Base-by-base conservation (phyloP, 495 filamentous ascomycete species). In the Penicillium antarcticum region DNA sequence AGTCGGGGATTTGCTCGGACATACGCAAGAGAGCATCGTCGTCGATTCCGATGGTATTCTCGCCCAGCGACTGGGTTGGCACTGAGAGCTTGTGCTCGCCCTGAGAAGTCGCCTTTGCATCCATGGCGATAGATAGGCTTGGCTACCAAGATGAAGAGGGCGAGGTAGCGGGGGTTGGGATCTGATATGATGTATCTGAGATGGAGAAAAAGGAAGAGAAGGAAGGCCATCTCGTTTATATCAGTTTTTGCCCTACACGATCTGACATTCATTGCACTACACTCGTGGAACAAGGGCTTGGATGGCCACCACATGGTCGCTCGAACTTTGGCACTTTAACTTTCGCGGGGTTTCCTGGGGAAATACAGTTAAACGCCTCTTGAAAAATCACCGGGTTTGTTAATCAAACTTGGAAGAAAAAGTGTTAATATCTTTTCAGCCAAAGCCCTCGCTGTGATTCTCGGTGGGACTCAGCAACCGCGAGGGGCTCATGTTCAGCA, bases 1-100 rank as follows among this genome's bases (percentile, higher is more conserved):
- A 57, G 13, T 57, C 42, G 3, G 54, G 54, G 19, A 57, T 48
- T 18, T 48, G 54, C 54, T 57, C 54, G 24, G 54, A 33, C 54
- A 57, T 40, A 24, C 37, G 43, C 14, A 57, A 16, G 11, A 57
- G 49, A 14, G 48, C 41, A 29, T 53, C 50, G 31, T 57, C 54
- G 10, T 57, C 54, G 21, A 57, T 53, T 38, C 48, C 54, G 23
- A 57, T 48, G 12, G 54, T 57, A 35, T 53, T 42, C 11, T 36
- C 48, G 0, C 43, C 49, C 45, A 48, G 26, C 9, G 50, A 39
- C 24, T 52, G 50, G 3, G 50, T 18, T 18, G 50, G 50, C 16
- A 52, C 50, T 2, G 50, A 42, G 42, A 52, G 42, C 9, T 46
- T 29, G 17, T 52, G 50, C 50, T 52, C 42, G 32, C 41, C 23